Evolutionary conservation across 1,284 basidiomycete genomes (phyloP).

Genomic region (Irpex sp.): DNA sequence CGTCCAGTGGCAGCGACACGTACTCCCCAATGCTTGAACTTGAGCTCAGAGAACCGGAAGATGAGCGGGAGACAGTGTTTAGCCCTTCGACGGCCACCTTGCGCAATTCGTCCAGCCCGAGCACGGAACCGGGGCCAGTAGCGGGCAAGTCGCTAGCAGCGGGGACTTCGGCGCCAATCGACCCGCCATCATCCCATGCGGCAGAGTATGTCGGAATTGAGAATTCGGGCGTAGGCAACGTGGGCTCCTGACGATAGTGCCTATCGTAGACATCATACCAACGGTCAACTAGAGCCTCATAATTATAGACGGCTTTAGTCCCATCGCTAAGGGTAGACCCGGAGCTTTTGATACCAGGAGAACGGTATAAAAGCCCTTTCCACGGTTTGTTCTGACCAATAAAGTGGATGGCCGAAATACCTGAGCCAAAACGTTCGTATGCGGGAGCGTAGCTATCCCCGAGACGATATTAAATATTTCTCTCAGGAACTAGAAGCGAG

Average conservation of each 20-base stretch:
- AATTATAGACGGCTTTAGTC: conserved; percentile 60
- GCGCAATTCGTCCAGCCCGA: conserved; percentile 70
- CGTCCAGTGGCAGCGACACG: conserved; percentile 77
- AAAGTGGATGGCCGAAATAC: conserved; percentile 91
- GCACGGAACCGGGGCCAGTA: conserved; percentile 24
- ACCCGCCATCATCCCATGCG: conserved; percentile 59
- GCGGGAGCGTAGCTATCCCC: conserved; percentile 84
- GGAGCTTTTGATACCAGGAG: conserved; percentile 43
- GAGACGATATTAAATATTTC: conserved; percentile 10
- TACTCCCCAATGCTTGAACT: conserved; percentile 61
- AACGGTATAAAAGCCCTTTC: conserved; percentile 67
- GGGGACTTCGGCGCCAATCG: conserved; percentile 28
- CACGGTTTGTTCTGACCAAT: conserved; percentile 95
- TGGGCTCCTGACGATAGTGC: conserved; percentile 64
- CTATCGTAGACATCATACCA: conserved; percentile 92
- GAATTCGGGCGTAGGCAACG: conserved; percentile 47
- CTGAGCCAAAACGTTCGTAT: conserved; percentile 86
- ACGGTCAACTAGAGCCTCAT: conserved; percentile 75
- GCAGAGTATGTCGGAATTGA: conserved; percentile 68
- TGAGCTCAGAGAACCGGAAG: background rate
- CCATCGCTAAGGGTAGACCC: conserved; percentile 23
- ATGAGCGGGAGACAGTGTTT: conserved; percentile 10
- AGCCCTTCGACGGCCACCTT: conserved; percentile 63
- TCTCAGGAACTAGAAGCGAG: conserved; percentile 13
- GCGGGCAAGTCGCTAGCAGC: conserved; percentile 9